Evolutionary conservation across 2,329 filamentous ascomycete species (phyloP).

Genomic region (Pseudogymnoascus destructans): DNA sequence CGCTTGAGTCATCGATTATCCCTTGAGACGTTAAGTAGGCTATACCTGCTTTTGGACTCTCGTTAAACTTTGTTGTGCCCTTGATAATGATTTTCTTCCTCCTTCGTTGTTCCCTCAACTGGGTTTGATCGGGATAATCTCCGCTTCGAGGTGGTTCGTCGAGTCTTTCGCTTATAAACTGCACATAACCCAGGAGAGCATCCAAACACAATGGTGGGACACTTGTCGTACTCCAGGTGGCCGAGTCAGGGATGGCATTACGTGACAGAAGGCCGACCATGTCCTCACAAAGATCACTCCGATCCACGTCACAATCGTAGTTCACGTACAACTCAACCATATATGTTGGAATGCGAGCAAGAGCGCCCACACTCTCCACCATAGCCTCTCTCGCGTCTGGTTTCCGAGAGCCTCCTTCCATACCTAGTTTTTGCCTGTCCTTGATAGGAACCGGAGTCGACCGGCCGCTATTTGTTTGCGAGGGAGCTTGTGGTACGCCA

Average conservation of each 20-base stretch:
- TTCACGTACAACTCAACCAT: constrained; percentile 95
- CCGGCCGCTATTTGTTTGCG: constrained; percentile 64
- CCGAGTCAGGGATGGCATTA: constrained; percentile 92
- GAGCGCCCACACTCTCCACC: constrained; percentile 88
- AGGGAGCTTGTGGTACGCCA: constrained; percentile 80
- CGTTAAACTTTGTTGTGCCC: constrained; percentile 85
- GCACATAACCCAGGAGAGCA: constrained; percentile 77
- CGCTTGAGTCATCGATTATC: constrained; percentile 63
- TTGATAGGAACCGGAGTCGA: constrained; percentile 84
- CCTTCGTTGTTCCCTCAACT: constrained; percentile 57
- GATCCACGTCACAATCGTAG: constrained; percentile 90
- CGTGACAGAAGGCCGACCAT: constrained; percentile 84
- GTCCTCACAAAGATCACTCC: constrained; percentile 86
- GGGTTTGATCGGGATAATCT: constrained; percentile 51
- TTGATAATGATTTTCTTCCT: constrained; percentile 82
- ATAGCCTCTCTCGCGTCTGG: constrained; percentile 95
- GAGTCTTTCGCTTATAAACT: constrained; percentile 79
- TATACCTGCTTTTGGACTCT: constrained; percentile 79
- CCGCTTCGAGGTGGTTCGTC: constrained; percentile 53
- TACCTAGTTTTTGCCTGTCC: constrained; percentile 79
- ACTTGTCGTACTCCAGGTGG: constrained; percentile 97
- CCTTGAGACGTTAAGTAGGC: constrained; percentile 75
- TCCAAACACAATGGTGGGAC: constrained; percentile 91
- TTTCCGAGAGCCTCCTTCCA: constrained; percentile 83
- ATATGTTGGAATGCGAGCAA: constrained; percentile 86